Base-by-base conservation (phyloP, 1,284 basidiomycete species). In the Fomitopsis schrenkii region DNA sequence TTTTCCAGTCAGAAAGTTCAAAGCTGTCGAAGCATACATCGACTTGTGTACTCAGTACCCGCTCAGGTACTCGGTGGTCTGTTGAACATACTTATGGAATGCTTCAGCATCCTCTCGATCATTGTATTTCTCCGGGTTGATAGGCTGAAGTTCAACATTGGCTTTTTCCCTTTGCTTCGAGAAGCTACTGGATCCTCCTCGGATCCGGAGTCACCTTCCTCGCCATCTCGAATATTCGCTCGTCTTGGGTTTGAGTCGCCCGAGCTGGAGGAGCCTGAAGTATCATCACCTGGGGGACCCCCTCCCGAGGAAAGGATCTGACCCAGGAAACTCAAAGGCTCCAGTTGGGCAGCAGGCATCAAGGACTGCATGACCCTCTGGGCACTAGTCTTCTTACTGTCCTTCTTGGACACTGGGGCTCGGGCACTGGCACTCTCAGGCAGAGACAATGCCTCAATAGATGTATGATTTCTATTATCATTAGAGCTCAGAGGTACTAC, bases 1-100 rank as follows among this genome's bases (percentile, higher is more conserved):
- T n/a, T 70, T 70, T 0, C 72, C 77, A 0, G 57, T 73, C 2
- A 81, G 59, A 52, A 67, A 72, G 35, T 64, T 57, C 0, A 63
- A 62, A 0, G 63, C 44, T 12, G 55, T 58, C 14, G 50, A 26
- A 14, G 50, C 60, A 12, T 55, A 52, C 41, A 40, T 35, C 6
- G 12, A 15, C n/a, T 33, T 7, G 1, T n/a, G 1, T 1, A 63
- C 5, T 3, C 17, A 1, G 45, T 59, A 63, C 5, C 62, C 59
- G 3, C 41, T 17, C 1, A 63, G 4, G 36, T 61, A 63, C 22
- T 57, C 57, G 1, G 40, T 26, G 3, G 26, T 35, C 40, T 63
- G 33, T 4, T 36, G 26, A 28, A 63, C 55, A 28, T 59, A 63
- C 33, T 59, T 59, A 26, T 61, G 54, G 22, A 63, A 61, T 4